Base-by-base conservation (phyloP, 225 moss, liverwort and hornwort genomes). In the Sphagnum tenellum region DNA sequence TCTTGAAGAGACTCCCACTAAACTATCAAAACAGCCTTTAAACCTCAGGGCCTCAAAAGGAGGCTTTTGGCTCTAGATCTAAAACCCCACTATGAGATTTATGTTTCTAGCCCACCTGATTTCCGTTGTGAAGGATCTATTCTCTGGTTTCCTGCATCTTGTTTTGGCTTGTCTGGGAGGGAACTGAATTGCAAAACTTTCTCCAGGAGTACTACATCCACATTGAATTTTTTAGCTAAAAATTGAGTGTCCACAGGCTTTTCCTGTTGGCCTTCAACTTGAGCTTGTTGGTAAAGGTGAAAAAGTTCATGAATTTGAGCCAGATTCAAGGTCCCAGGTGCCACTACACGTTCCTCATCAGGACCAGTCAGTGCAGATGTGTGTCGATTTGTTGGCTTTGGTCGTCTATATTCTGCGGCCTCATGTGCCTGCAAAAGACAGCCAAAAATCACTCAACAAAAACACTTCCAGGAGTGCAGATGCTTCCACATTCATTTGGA, bases 291-390 rank as follows among this genome's bases (percentile, higher is more conserved):
- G 62, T 89, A 62, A 60, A 89, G 64, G 46, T 76, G 76, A 48
- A 90, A 83, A 50, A 80, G 79, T 68, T 92, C 85, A 60, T 69
- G 75, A n/a, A 92, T 73, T 29, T 89, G 83, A 62, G 61, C 72
- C 51, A 89, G 68, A 76, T 92, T 92, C 45, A 98, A 66, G 44
- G 81, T 85, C 13, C 96, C 96, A 4, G 72, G 62, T 50, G 74
- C 49, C 49, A 81, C 79, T 5, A 90, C 77, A 5, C 72, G 80
- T 67, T 89, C 83, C 80, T 92, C 96, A 56, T 88, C 86, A 50
- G 89, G 88, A 52, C 92, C 96, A 14, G 96, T 83, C 48, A 72
- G 72, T 54, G 89, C 75, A 5, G 89, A 78, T 0, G 96, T 98
- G 9, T 81, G 92, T 65, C 96, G 86, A 71, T 96, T 86, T 0